Conservation (phyloP, 2,329 filamentous ascomycete genomes). For the Cercospora berteroae region DNA sequence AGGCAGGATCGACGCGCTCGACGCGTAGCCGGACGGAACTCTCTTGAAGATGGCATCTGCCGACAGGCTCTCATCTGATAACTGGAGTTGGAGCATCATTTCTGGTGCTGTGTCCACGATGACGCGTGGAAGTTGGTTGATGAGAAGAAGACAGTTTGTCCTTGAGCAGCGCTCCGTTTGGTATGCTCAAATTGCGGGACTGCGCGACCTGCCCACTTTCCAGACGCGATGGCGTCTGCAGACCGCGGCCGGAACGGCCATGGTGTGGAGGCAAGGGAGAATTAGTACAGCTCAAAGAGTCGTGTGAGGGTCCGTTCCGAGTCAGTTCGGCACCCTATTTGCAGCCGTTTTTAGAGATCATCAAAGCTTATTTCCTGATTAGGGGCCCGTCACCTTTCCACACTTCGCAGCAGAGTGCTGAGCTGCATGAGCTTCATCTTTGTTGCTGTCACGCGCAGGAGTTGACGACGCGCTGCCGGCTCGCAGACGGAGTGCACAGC, state of each 20-base stretch:
- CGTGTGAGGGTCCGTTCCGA: not conserved
- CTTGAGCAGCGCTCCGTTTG: not conserved
- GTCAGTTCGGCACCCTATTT: conserved; percentile 10
- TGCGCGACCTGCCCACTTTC: not conserved
- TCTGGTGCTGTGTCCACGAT: not conserved
- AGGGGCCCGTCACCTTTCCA: not conserved
- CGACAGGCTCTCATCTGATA: not conserved
- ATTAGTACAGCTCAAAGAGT: conserved; percentile 5
- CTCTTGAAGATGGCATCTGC: not conserved
- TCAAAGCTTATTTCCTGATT: conserved; percentile 7
- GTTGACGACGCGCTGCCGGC: not conserved
- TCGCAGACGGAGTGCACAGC: not conserved
- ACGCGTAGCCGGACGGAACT: not conserved
- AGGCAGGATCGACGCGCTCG: conserved; percentile 1
- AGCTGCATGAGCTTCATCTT: not conserved
- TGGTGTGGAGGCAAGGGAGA: conserved; percentile 8
- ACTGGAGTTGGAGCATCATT: conserved; percentile 7
- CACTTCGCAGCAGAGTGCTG: not conserved
- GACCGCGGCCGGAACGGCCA: not conserved
- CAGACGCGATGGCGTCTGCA: conserved; percentile 3
- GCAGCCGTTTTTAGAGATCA: not conserved
- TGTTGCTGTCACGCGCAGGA: not conserved
- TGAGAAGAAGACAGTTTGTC: not conserved
- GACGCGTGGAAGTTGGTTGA: not conserved
- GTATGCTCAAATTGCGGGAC: not conserved